These are phyloP conservation scores for Suhomyces bokatorum DNA, from an alignment of 1,139 yeast species.

Conservation along the genomic window DNA sequence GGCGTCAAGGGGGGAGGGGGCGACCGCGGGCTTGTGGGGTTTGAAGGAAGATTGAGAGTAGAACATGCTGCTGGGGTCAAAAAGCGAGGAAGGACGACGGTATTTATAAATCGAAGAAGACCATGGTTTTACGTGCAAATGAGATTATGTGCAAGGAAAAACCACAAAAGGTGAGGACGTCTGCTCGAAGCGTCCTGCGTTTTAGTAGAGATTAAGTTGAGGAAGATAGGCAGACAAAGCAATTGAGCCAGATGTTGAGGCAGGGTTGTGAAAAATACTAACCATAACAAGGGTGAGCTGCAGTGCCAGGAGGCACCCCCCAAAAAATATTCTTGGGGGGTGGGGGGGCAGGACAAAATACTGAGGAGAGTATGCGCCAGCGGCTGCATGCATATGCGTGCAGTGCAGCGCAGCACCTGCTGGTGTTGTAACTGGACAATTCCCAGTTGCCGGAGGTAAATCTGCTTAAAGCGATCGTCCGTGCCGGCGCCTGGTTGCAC, in stretches of 20 bases:
- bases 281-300: slow-evolving; percentile 7
- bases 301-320: slow-evolving; percentile 4
- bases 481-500: too few species aligned
- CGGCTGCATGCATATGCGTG: slow-evolving; percentile 2
- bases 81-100: neutral
- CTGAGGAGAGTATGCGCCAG: neutral
- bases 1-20: too few species aligned
- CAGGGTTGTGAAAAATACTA: slow-evolving; percentile 10
- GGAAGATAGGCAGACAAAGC: slow-evolving; percentile 12
- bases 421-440: neutral
- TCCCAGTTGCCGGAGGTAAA: neutral
- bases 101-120: slow-evolving; percentile 7
- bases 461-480: neutral
- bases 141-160: slow-evolving; percentile 8
- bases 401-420: neutral
- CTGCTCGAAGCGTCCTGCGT: slow-evolving; percentile 6
- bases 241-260: slow-evolving; percentile 9
- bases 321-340: neutral
- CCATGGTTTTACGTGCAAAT: slow-evolving; percentile 8
- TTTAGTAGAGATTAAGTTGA: slow-evolving; percentile 9
- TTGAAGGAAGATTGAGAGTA: slow-evolving; percentile 4
- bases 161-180: slow-evolving; percentile 1
- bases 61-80: slow-evolving; percentile 7
- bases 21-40: neutral
- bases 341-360: neutral